Evolutionary conservation across 106 monocot genomes (phyloP).

Genomic region (Acorus gramineus): DNA sequence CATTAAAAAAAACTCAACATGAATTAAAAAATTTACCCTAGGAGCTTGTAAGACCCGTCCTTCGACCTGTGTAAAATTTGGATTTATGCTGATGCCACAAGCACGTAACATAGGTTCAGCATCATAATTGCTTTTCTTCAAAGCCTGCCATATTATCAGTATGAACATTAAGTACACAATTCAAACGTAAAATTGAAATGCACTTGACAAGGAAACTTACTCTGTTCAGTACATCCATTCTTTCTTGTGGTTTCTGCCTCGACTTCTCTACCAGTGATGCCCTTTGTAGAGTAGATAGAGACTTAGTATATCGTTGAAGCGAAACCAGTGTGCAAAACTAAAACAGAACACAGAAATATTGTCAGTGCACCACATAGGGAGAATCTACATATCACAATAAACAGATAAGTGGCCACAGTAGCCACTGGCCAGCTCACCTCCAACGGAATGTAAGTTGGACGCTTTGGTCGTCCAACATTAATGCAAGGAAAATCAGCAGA

Average conservation of each 20-base stretch:
- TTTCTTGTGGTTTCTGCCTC: conserved; percentile 86
- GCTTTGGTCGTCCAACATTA: conserved; percentile 92
- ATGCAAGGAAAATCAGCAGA: conserved; percentile 67
- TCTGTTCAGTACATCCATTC: conserved; percentile 55
- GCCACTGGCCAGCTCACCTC: conserved; percentile 39
- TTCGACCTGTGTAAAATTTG: conserved; percentile 65
- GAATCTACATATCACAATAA: not conserved
- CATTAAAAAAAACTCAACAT: not conserved
- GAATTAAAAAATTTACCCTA: conserved; percentile 25
- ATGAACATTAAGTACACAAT: not conserved
- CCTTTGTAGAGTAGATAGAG: conserved; percentile 65
- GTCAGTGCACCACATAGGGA: not conserved
- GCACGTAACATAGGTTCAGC: conserved; percentile 63
- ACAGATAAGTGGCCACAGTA: not conserved
- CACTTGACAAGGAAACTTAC: conserved; percentile 18
- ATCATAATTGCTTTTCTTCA: conserved; percentile 63
- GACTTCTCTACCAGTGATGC: conserved; percentile 93
- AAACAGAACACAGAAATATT: not conserved
- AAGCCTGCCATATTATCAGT: conserved; percentile 25
- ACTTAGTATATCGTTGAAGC: conserved; percentile 83
- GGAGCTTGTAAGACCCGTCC: conserved; percentile 75
- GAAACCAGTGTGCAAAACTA: conserved; percentile 73
- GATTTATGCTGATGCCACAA: conserved; percentile 59
- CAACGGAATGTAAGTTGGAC: conserved; percentile 74
- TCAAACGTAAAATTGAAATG: not conserved